A percentile compares a stretch with the other conserved stretches of the same genome.
phyloP scores from a whole-genome alignment of 129 eudicot species.

The Heracleum sosnowskyi region DNA sequence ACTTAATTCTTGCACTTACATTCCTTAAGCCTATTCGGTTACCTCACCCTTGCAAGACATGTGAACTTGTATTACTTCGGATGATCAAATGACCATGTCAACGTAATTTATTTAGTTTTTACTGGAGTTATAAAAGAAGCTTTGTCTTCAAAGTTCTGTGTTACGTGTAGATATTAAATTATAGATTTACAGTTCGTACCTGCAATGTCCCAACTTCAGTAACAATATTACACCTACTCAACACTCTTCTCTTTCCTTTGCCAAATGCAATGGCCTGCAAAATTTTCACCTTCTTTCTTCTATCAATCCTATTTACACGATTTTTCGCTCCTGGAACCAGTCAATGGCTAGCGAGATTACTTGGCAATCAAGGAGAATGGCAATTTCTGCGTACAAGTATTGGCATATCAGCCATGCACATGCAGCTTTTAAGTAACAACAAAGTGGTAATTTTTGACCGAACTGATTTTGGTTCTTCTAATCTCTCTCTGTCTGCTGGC shows the following conservation, averaged over 20 bases:
- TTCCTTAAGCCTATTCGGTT: not conserved
- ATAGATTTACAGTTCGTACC: not conserved
- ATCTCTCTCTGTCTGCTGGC: conserved; percentile 54
- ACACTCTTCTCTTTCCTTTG: conserved; percentile 12
- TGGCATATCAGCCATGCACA: conserved; percentile 82
- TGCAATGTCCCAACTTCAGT: conserved; percentile 20
- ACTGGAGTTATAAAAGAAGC: not conserved
- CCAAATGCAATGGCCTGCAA: conserved; percentile 15
- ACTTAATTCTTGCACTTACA: not conserved
- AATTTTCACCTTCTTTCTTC: conserved; percentile 26
- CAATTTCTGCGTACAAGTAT: conserved; percentile 39
- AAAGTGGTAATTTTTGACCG: conserved; percentile 78
- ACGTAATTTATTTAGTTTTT: not conserved
- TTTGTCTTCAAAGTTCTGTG: not conserved
- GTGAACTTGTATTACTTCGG: not conserved
- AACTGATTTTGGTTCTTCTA: conserved; percentile 70
- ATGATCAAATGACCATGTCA: not conserved
- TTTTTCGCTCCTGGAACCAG: conserved; percentile 19
- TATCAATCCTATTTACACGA: conserved; percentile 9
- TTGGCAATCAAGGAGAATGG: conserved; percentile 45
- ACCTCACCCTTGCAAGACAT: not conserved
- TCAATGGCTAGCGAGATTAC: conserved; percentile 20
- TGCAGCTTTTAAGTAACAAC: conserved; percentile 75
- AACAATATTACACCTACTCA: conserved; percentile 25
- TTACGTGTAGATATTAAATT: not conserved